These are phyloP conservation scores for Tolypocladium pustulatum DNA, from an alignment of 2,329 filamentous ascomycete genomes.

Conservation along the genomic window DNA sequence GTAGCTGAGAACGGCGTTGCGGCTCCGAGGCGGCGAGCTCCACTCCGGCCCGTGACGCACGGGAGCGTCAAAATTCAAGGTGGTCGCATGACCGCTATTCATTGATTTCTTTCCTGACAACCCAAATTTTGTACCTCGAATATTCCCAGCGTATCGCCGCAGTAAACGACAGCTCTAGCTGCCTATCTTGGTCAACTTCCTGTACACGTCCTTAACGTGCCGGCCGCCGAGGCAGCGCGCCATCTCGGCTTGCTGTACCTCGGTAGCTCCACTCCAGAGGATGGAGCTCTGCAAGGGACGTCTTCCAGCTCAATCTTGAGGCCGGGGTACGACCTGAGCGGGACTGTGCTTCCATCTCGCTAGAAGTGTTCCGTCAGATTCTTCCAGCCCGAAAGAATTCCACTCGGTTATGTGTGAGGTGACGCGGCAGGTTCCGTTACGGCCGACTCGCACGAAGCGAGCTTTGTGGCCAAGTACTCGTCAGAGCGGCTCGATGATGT, in stretches of 20 bases:
- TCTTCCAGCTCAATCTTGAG: slow-evolving; percentile 25
- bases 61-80: neutral
- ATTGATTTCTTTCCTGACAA: neutral
- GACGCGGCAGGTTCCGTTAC: neutral
- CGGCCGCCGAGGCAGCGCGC: neutral
- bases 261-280: slow-evolving; percentile 16
- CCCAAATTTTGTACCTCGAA: too few relatives aligned
- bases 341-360: slow-evolving; percentile 20
- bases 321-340: slow-evolving; percentile 19
- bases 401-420: neutral
- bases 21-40: neutral
- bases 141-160: too few relatives aligned
- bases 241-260: slow-evolving; percentile 8
- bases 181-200: neutral
- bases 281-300: slow-evolving; percentile 16
- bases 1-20: neutral
- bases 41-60: neutral
- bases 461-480: neutral
- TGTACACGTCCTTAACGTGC: neutral
- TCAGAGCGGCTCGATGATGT: neutral
- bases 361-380: slow-evolving; percentile 6
- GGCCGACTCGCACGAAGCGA: neutral
- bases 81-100: neutral
- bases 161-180: too few relatives aligned
- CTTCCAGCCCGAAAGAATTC: neutral